These are phyloP conservation scores for Collybia sordida DNA, from an alignment of 768 basidiomycete genomes.

Conservation along the genomic window DNA sequence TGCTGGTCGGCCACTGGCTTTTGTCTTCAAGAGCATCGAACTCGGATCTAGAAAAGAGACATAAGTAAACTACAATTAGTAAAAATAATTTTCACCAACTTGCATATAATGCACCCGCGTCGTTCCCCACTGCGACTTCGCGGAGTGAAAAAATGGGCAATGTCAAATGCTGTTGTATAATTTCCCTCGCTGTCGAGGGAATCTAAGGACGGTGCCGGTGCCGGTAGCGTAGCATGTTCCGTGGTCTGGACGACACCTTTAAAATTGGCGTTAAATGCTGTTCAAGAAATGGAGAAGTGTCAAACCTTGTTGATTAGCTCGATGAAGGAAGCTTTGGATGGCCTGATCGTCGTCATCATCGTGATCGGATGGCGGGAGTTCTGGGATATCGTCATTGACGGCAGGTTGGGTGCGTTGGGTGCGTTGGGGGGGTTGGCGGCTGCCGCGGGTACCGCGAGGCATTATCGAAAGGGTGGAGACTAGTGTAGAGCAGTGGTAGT, in stretches of 20 bases:
- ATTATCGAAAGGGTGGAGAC: no score
- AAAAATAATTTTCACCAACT: neutral
- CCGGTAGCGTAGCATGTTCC: neutral
- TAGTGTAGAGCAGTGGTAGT: no score
- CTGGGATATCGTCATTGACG: no score
- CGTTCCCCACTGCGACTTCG: no score
- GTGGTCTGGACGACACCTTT: neutral
- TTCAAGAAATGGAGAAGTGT: neutral
- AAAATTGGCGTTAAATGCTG: neutral
- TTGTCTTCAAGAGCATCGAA: neutral
- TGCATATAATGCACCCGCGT: neutral
- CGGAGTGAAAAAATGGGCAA: neutral
- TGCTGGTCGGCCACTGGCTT: neutral
- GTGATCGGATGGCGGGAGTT: no score
- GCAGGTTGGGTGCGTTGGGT: no score
- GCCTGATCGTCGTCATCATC: no score
- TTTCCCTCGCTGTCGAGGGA: neutral
- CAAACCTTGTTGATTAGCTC: no score
- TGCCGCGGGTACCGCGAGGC: no score
- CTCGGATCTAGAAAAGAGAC: neutral
- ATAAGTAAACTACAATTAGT: neutral
- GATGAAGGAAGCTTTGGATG: no score
- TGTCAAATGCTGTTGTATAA: neutral
- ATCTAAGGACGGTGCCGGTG: neutral
- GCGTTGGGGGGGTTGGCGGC: no score